Base-by-base conservation (phyloP, 2,329 filamentous ascomycete species). In the Xylariaceae sp. region DNA sequence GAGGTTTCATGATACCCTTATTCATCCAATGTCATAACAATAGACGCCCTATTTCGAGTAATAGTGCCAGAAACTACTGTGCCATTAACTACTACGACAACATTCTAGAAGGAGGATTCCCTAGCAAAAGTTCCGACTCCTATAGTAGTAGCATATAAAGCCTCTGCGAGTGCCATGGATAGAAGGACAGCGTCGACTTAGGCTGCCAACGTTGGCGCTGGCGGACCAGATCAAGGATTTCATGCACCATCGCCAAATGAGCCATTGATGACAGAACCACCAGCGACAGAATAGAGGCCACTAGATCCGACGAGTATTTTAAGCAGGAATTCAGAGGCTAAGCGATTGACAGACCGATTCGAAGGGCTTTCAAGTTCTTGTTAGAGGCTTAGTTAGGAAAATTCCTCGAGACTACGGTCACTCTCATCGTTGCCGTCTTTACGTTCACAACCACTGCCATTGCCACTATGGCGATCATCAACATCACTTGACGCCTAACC, bases 1-100 rank as follows among this genome's bases (percentile, higher is more conserved):
- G 16, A 34, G 21, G 6, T 39, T 37, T 8, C 16, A 45, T 24
- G 28, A 57, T 53, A 52, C 41, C 48, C 41, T 23, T 19, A 19
- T 49, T 16, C n/a, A 3, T 8, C 16, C 8, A 24, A n/a, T 44
- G 3, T 6, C 21, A 8, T n/a, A 23, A n/a, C n/a, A n/a, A n/a
- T n/a, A n/a, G n/a, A n/a, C n/a, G n/a, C n/a, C n/a, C n/a, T n/a
- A n/a, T n/a, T n/a, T n/a, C n/a, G n/a, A n/a, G n/a, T n/a, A n/a
- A n/a, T n/a, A n/a, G n/a, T n/a, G n/a, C n/a, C n/a, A n/a, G n/a
- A n/a, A n/a, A n/a, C n/a, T n/a, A n/a, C n/a, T n/a, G n/a, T n/a
- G n/a, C n/a, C n/a, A n/a, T n/a, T n/a, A n/a, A n/a, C n/a, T n/a
- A n/a, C n/a, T n/a, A 36, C 31, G 17, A 39, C 36, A 29, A 50